Conservation (phyloP, 139 green algal genomes). For the Chlamydomonas sp. region DNA sequence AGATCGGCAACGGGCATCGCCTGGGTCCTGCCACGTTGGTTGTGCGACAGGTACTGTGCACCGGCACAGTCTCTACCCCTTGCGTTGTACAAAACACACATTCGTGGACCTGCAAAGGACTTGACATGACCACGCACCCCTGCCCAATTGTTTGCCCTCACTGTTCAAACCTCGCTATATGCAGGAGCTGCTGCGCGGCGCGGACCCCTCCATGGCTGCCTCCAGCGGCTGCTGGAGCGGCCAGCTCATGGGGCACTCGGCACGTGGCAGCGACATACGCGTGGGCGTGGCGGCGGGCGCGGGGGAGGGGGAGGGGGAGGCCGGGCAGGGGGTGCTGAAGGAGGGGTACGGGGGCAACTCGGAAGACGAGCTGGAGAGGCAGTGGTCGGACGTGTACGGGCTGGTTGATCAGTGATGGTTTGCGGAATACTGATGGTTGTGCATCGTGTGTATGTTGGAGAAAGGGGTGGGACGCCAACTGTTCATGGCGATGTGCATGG, state of each 20-base stretch:
- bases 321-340: too few species aligned
- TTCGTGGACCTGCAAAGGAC: neutral
- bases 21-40: too few species aligned
- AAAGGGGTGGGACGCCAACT: too few species aligned
- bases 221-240: constrained; percentile 20
- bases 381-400: constrained; percentile 26
- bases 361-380: neutral
- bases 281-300: neutral
- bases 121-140: neutral
- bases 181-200: constrained; percentile 26
- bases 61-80: too few species aligned
- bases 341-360: too few species aligned
- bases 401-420: neutral
- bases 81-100: neutral
- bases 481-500: too few species aligned
- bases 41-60: too few species aligned
- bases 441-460: neutral
- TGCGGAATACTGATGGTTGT: neutral
- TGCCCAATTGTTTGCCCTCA: neutral
- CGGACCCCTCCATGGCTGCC: constrained; percentile 10
- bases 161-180: neutral
- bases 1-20: too few species aligned
- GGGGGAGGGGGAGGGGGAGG: neutral
- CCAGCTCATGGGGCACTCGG: neutral
- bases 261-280: neutral